A percentile compares a stretch with the other conserved stretches of the same genome.
Evolutionary conservation across 1,139 yeast species (phyloP).

Genomic region (Diutina catenulata): DNA sequence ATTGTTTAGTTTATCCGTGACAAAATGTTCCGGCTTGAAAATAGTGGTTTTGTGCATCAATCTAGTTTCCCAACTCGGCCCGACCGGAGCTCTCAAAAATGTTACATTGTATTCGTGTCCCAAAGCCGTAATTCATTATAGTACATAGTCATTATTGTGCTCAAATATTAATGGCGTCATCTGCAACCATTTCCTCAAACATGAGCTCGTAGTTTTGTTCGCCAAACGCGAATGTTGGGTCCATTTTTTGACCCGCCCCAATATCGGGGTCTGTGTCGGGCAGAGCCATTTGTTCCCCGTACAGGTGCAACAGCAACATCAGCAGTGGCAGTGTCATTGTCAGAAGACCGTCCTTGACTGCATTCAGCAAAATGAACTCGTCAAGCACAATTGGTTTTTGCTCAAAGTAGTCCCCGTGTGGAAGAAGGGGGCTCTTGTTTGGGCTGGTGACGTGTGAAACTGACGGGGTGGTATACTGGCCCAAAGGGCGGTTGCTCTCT

Average conservation of each 20-base stretch:
- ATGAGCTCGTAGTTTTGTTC: not conserved
- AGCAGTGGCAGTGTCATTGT: constrained; percentile 5
- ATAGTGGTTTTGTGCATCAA: too few species aligned
- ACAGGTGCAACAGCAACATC: constrained; percentile 4
- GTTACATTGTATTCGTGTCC: too few species aligned
- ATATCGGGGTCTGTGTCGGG: not conserved
- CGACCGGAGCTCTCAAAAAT: too few species aligned
- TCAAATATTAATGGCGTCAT: constrained; percentile 1
- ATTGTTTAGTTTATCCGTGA: too few species aligned
- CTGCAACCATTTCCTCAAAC: constrained; percentile 2
- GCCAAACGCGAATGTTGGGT: not conserved
- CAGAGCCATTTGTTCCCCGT: not conserved
- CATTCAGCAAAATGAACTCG: not conserved
- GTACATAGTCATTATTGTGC: not conserved
- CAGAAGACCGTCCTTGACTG: not conserved
- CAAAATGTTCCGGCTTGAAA: too few species aligned
- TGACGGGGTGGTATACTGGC: constrained; percentile 4
- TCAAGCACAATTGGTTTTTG: not conserved
- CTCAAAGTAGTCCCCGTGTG: not conserved
- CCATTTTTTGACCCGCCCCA: not conserved
- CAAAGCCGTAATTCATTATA: too few species aligned
- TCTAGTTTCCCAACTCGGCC: too few species aligned
- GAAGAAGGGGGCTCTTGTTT: constrained; percentile 5
- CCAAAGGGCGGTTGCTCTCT: constrained; percentile 2
- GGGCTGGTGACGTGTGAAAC: constrained; percentile 5